A percentile compares a stretch with the other conserved stretches of the same genome.
Conservation (phyloP, 345 rosid species). For the Populus nigra region DNA sequence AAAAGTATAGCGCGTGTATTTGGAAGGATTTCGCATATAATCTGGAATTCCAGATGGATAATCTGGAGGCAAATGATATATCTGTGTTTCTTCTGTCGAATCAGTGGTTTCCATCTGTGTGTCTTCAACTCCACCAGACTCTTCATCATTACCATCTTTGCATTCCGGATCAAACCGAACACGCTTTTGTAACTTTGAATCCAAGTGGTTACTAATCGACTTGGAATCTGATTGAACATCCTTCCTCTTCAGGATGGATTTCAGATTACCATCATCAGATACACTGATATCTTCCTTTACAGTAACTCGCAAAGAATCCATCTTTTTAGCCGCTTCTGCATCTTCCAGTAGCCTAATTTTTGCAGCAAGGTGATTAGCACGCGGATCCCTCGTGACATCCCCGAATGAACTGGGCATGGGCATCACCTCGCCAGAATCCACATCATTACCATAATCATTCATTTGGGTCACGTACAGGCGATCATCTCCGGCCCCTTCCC, state of each 20-base stretch:
- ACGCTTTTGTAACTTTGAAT: constrained; percentile 20
- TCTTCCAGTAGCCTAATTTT: constrained; percentile 70
- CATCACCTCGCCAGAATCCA: constrained; percentile 43
- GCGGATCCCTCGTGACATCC: constrained; percentile 55
- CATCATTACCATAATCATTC: constrained; percentile 48
- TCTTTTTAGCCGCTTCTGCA: constrained; percentile 60
- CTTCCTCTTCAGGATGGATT: constrained; percentile 72
- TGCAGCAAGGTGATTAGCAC: constrained; percentile 71
- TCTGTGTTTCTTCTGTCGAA: constrained; percentile 6
- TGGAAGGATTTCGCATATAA: constrained; percentile 29
- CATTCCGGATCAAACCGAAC: constrained; percentile 28
- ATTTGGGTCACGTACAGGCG: constrained; percentile 47
- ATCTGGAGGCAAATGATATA: constrained; percentile 21
- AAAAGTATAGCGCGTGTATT: constrained; percentile 22
- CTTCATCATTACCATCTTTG: constrained; percentile 18
- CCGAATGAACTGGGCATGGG: constrained; percentile 51
- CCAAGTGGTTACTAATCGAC: neutral
- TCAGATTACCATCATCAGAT: constrained; percentile 45
- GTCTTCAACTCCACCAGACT: neutral
- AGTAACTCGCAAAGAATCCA: constrained; percentile 44
- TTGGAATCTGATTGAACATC: constrained; percentile 17
- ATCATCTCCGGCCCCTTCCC: constrained; percentile 47
- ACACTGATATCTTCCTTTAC: constrained; percentile 22
- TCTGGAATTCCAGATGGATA: constrained; percentile 33
- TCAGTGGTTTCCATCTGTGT: constrained; percentile 7